Percentiles rank a stretch among this genome's conserved stretches.
phyloP scores from a whole-genome alignment of 768 basidiomycete genomes.

The Termitomyces sp. region DNA sequence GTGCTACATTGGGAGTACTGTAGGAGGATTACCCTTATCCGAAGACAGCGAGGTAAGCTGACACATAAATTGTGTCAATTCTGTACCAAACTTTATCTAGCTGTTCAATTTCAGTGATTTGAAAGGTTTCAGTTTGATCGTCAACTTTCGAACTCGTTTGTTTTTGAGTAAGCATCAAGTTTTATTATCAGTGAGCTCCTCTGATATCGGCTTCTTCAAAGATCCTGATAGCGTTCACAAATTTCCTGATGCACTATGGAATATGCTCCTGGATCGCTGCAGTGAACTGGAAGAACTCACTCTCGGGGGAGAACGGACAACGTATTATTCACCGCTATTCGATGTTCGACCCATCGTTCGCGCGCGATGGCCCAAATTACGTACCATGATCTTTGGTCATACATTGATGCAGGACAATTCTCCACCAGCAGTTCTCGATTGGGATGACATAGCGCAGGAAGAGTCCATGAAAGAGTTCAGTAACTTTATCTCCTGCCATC shows the following conservation, averaged over 20 bases:
- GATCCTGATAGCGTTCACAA: slow-evolving; percentile 3
- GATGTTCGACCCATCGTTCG: slow-evolving; percentile 14
- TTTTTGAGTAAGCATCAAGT: slow-evolving; percentile 4
- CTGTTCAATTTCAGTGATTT: slow-evolving; percentile 18
- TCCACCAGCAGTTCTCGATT: neutral
- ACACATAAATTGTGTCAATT: neutral
- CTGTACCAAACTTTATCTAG: slow-evolving; percentile 3
- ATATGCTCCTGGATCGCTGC: slow-evolving; percentile 44
- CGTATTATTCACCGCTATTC: slow-evolving; percentile 9
- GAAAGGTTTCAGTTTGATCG: slow-evolving; percentile 14
- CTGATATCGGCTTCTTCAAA: slow-evolving; percentile 1
- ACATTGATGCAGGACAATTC: slow-evolving; percentile 10
- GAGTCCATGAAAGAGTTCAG: slow-evolving; percentile 11
- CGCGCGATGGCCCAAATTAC: slow-evolving; percentile 17
- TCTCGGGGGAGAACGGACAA: slow-evolving; percentile 19
- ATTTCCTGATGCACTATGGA: slow-evolving; percentile 35
- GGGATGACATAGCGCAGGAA: slow-evolving; percentile 4
- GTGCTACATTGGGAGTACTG: slow-evolving; percentile 15
- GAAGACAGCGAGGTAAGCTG: slow-evolving; percentile 16
- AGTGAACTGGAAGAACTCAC: slow-evolving; percentile 36
- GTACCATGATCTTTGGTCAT: slow-evolving; percentile 13
- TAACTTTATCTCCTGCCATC: slow-evolving; percentile 14
- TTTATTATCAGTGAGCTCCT: neutral
- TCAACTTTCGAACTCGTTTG: slow-evolving; percentile 11
- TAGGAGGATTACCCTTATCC: slow-evolving; percentile 12